These are phyloP conservation scores for Aspergillus fischeri DNA, from an alignment of 2,329 filamentous ascomycete species.

Conservation along the genomic window DNA sequence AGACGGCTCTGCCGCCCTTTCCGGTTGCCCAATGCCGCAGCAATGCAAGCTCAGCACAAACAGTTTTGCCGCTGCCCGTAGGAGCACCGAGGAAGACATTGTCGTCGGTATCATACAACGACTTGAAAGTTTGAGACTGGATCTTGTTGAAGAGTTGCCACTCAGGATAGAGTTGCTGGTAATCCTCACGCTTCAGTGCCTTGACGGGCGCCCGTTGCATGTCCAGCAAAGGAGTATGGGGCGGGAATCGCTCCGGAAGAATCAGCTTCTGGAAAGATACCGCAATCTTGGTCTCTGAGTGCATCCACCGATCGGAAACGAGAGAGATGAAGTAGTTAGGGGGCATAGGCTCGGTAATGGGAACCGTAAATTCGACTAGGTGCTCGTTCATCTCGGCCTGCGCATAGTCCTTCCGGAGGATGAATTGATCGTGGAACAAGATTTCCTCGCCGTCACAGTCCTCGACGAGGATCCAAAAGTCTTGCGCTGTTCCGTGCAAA, in stretches of 20 bases:
- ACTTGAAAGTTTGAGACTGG: slow-evolving; percentile 95
- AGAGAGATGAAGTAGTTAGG: slow-evolving; percentile 98
- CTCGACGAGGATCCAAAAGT: slow-evolving; percentile 95
- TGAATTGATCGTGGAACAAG: slow-evolving; percentile 88
- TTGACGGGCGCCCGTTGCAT: slow-evolving; percentile 86
- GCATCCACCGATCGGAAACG: slow-evolving; percentile 96
- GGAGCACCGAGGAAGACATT: slow-evolving; percentile 93
- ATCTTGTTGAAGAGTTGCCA: slow-evolving; percentile 95
- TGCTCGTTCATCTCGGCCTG: slow-evolving; percentile 85
- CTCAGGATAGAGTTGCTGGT: slow-evolving; percentile 71
- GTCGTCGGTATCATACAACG: slow-evolving; percentile 83
- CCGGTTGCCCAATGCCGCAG: slow-evolving; percentile 78
- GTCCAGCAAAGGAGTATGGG: slow-evolving; percentile 87
- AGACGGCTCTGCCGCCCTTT: slow-evolving; percentile 75
- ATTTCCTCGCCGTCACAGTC: slow-evolving; percentile 97
- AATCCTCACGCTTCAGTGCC: slow-evolving; percentile 82
- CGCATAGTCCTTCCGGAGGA: slow-evolving; percentile 86
- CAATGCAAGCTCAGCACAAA: slow-evolving; percentile 92
- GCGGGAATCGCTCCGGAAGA: slow-evolving; percentile 89
- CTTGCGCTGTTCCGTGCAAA: slow-evolving; percentile 82
- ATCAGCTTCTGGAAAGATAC: slow-evolving; percentile 95
- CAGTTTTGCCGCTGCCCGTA: slow-evolving; percentile 91
- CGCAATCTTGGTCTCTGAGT: slow-evolving; percentile 87
- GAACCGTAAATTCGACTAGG: slow-evolving; percentile 90
- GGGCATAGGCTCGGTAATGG: slow-evolving; percentile 95